Percentiles rank a stretch among this genome's conserved stretches.
Evolutionary conservation across 2,329 filamentous ascomycete genomes (phyloP).

Genomic region (Fonsecaea erecta): DNA sequence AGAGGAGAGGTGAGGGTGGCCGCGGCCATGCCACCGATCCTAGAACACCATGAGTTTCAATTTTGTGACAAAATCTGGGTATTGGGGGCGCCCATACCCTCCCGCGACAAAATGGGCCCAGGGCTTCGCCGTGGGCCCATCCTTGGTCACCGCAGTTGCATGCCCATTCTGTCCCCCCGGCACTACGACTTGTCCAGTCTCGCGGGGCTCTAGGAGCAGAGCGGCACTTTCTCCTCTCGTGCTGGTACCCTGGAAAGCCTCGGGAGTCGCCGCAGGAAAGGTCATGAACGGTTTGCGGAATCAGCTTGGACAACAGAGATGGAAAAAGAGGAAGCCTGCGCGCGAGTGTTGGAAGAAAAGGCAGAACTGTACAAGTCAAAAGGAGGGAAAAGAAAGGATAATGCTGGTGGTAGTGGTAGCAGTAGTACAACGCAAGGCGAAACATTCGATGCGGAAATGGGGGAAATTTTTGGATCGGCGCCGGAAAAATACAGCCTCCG

Average conservation of each 20-base stretch:
- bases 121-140: slow-evolving; percentile 65
- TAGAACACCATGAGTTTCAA: slow-evolving; percentile 47
- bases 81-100: slow-evolving; percentile 67
- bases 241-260: slow-evolving; percentile 35
- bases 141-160: slow-evolving; percentile 34
- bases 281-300: slow-evolving; percentile 34
- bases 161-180: slow-evolving; percentile 38
- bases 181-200: slow-evolving; percentile 46
- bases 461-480: slow-evolving; percentile 10
- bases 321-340: neutral
- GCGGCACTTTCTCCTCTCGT: slow-evolving; percentile 33
- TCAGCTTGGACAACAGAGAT: neutral
- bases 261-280: slow-evolving; percentile 32
- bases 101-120: slow-evolving; percentile 93
- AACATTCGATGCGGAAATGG: neutral
- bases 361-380: slow-evolving; percentile 8
- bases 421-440: neutral
- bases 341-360: neutral
- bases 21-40: slow-evolving; percentile 86
- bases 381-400: slow-evolving; percentile 8
- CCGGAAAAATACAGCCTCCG: slow-evolving; percentile 11
- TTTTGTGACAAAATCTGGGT: slow-evolving; percentile 6
- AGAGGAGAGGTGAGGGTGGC: slow-evolving; percentile 92
- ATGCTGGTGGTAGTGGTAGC: neutral
- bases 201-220: slow-evolving; percentile 40